phyloP scores from a whole-genome alignment of 1,284 basidiomycete genomes.

The Volvariella volvacea region DNA sequence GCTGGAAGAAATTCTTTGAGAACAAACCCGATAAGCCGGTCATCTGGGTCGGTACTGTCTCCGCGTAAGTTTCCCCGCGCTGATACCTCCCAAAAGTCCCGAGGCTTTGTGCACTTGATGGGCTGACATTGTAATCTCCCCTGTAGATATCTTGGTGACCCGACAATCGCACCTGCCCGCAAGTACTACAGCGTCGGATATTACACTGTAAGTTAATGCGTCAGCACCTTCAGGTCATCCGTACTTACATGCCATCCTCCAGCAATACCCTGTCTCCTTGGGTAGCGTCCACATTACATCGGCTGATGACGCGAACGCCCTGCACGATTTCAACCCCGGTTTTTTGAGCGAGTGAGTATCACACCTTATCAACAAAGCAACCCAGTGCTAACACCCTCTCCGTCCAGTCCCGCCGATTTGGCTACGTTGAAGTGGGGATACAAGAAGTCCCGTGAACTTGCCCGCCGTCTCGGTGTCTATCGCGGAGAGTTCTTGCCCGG shows the following conservation, averaged over 20 bases:
- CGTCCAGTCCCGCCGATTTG: slow-evolving; percentile 43
- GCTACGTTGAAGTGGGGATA: slow-evolving; percentile 47
- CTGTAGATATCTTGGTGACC: background rate
- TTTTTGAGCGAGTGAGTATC: slow-evolving; percentile 24
- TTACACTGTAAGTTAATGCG: slow-evolving; percentile 15
- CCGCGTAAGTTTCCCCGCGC: slow-evolving; percentile 22
- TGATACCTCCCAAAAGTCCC: no score
- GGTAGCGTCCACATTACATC: slow-evolving; percentile 39
- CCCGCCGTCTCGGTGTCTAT: slow-evolving; percentile 48
- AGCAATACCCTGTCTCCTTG: slow-evolving; percentile 33
- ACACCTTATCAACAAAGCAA: background rate
- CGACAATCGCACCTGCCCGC: slow-evolving; percentile 11
- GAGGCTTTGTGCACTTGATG: no score
- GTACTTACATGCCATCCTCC: background rate
- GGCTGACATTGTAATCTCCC: no score
- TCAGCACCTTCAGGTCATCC: background rate
- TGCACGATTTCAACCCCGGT: slow-evolving; percentile 30
- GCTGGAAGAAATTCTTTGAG: slow-evolving; percentile 38
- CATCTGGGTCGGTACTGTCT: slow-evolving; percentile 25
- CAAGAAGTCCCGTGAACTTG: slow-evolving; percentile 52
- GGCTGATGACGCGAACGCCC: slow-evolving; percentile 25
- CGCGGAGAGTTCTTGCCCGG: slow-evolving; percentile 39
- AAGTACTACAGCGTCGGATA: slow-evolving; percentile 25
- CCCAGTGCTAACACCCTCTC: background rate
- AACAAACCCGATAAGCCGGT: slow-evolving; percentile 43